Conservation (phyloP, 2,329 filamentous ascomycete genomes). For the Talaromyces sp. region DNA sequence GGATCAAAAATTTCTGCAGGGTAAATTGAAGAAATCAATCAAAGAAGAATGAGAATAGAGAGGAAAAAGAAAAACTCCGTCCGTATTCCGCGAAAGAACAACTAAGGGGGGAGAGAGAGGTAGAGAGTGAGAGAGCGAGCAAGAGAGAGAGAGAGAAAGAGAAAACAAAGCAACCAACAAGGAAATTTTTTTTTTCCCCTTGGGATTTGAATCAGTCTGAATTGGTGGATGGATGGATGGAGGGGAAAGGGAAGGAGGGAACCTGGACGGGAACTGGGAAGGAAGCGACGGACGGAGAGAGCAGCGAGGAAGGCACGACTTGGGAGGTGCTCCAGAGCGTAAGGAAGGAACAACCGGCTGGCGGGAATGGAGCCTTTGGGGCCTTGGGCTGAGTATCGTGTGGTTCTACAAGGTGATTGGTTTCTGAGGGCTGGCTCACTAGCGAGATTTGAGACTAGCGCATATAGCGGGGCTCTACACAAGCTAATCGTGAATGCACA, state of each 20-base stretch:
- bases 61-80: conserved; percentile 21
- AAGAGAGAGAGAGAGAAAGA: conserved; percentile 8
- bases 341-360: conserved; percentile 9
- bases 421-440: background rate
- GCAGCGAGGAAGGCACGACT: background rate
- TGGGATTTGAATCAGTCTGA: background rate
- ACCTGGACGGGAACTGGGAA: background rate
- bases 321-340: background rate
- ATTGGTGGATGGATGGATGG: conserved; percentile 11
- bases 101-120: conserved; percentile 20
- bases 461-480: background rate
- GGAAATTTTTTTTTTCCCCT: conserved; percentile 9
- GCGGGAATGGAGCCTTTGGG: conserved; percentile 7
- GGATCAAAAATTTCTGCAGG: conserved; percentile 29
- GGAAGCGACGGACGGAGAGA: background rate
- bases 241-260: conserved; percentile 1
- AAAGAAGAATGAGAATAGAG: conserved; percentile 21
- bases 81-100: conserved; percentile 19
- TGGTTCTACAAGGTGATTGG: conserved; percentile 1
- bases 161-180: conserved; percentile 12
- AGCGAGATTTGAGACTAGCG: background rate
- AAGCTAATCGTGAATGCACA: background rate
- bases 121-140: conserved; percentile 20
- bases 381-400: conserved; percentile 6
- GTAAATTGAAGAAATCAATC: conserved; percentile 20